Evolutionary conservation across 1,284 basidiomycete species (phyloP).

Genomic region (Trichosporon sp.): DNA sequence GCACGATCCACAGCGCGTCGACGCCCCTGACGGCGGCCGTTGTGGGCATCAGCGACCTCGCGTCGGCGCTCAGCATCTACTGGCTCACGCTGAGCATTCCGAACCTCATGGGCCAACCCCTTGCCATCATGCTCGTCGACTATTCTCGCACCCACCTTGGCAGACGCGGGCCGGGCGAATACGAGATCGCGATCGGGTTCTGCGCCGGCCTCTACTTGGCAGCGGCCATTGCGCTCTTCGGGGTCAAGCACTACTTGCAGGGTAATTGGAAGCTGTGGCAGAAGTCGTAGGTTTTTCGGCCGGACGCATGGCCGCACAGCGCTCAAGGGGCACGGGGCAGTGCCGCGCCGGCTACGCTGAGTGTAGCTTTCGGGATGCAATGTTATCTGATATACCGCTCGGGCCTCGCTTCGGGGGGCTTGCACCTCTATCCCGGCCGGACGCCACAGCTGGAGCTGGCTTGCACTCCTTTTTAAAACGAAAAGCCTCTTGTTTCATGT

Average conservation of each 20-base stretch:
- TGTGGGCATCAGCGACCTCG: slow-evolving; percentile 49
- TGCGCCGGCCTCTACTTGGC: slow-evolving; percentile 45
- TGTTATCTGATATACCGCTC: slow-evolving; percentile 3
- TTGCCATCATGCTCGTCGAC: slow-evolving; percentile 48
- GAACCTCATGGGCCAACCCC: slow-evolving; percentile 47
- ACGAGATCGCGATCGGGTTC: slow-evolving; percentile 49
- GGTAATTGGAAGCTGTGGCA: slow-evolving; percentile 28
- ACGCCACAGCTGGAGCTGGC: background rate
- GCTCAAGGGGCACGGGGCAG: background rate
- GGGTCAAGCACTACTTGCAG: slow-evolving; percentile 45
- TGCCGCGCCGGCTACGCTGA: background rate
- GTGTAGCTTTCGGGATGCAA: background rate
- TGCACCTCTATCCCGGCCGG: background rate
- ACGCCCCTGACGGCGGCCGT: slow-evolving; percentile 45
- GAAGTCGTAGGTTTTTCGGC: slow-evolving; percentile 10
- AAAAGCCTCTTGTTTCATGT: background rate
- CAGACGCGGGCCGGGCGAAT: slow-evolving; percentile 40
- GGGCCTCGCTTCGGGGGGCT: background rate
- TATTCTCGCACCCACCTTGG: slow-evolving; percentile 40
- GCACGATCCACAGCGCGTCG: slow-evolving; percentile 48
- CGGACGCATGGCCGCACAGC: background rate
- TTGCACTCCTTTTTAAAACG: background rate
- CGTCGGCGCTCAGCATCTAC: slow-evolving; percentile 47
- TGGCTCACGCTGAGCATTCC: slow-evolving; percentile 47
- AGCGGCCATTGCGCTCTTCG: slow-evolving; percentile 34